Evolutionary conservation across 2,329 filamentous ascomycete genomes (phyloP).

Genomic region (Fusarium cyanostomum): DNA sequence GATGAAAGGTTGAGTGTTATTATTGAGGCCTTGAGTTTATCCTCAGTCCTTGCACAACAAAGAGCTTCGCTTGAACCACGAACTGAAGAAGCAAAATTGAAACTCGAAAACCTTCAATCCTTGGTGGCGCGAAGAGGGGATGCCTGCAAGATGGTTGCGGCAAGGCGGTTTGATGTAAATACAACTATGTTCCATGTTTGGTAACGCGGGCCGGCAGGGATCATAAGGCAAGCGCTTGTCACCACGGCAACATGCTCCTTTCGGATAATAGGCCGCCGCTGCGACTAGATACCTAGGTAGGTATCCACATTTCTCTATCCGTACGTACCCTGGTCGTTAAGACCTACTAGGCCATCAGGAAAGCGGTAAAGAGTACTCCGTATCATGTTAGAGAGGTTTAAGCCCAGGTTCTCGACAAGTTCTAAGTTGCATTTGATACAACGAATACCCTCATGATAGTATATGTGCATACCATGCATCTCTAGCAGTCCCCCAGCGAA

Average conservation of each 20-base stretch:
- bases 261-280: neutral
- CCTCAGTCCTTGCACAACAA: slow-evolving; percentile 2
- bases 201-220: slow-evolving; percentile 10
- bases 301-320: neutral
- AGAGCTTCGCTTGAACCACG: neutral
- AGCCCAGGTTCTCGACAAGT: too few relatives aligned
- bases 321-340: neutral
- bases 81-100: slow-evolving; percentile 13
- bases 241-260: slow-evolving; percentile 35
- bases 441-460: neutral
- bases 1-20: slow-evolving; percentile 1
- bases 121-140: slow-evolving; percentile 36
- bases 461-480: slow-evolving; percentile 4
- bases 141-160: slow-evolving; percentile 31
- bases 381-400: neutral
- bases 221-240: slow-evolving; percentile 36
- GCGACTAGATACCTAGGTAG: too few relatives aligned
- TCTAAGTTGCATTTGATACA: neutral
- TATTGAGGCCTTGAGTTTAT: slow-evolving; percentile 2
- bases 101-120: slow-evolving; percentile 17
- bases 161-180: slow-evolving; percentile 38
- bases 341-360: neutral
- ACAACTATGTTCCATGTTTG: slow-evolving; percentile 28
- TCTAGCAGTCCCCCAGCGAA: neutral
- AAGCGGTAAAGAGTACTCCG: slow-evolving; percentile 1